phyloP scores from a whole-genome alignment of 2,329 filamentous ascomycete species.

The Microcyclosporella mali region DNA sequence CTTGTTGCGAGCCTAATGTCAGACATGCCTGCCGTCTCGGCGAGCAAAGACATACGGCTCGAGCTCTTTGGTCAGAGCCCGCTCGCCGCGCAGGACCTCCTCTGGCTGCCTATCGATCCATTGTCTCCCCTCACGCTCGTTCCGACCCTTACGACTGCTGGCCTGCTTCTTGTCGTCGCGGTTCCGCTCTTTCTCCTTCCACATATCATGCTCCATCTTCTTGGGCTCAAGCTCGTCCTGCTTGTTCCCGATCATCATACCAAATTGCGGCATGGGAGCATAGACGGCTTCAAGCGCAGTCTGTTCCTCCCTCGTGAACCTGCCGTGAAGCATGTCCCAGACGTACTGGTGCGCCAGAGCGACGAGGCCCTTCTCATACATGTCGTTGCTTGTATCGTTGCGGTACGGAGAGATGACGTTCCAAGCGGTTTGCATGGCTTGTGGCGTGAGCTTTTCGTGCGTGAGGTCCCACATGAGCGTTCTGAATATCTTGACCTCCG shows the following conservation, averaged over 20 bases:
- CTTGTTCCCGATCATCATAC: not conserved
- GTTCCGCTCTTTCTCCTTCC: not conserved
- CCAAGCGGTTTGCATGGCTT: conserved; percentile 2
- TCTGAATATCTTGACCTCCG: not conserved
- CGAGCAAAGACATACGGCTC: not conserved
- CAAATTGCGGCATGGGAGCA: not conserved
- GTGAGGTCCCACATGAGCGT: conserved; percentile 3
- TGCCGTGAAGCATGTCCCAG: conserved; percentile 5
- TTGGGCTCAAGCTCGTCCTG: conserved; percentile 2
- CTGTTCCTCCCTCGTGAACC: not conserved
- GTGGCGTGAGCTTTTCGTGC: conserved; percentile 4
- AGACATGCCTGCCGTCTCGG: too few relatives aligned
- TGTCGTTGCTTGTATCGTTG: not conserved
- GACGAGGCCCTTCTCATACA: not conserved
- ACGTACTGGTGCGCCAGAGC: conserved; percentile 11
- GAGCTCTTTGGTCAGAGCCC: not conserved
- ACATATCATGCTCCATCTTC: not conserved
- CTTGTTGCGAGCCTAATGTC: too few relatives aligned
- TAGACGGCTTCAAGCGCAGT: not conserved
- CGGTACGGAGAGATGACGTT: conserved; percentile 1
- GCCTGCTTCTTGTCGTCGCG: not conserved
- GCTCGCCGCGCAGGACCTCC: not conserved
- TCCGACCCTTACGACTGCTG: not conserved
- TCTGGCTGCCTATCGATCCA: not conserved
- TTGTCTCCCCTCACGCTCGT: not conserved